Percentiles rank a stretch among this genome's conserved stretches.
Evolutionary conservation across 495 filamentous ascomycete species (phyloP).

Genomic region (Tetracladium setigerum): DNA sequence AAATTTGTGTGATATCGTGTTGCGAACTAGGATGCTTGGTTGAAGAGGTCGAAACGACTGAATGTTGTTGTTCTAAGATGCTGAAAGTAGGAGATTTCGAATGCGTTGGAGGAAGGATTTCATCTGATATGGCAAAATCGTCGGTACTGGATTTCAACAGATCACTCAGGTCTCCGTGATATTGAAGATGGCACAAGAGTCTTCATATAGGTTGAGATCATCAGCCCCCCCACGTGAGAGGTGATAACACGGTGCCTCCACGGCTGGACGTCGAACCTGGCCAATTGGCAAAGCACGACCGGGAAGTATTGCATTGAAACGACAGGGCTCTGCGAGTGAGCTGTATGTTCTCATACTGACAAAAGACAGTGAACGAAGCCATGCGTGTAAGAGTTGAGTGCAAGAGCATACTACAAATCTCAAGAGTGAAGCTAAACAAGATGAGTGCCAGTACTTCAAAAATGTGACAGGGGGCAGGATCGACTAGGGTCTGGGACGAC

Average conservation of each 20-base stretch:
- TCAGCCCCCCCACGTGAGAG: conserved; percentile 11
- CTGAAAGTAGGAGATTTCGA: too few relatives aligned
- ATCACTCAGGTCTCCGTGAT: neutral
- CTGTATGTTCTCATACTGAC: conserved; percentile 10
- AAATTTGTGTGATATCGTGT: conserved; percentile 11
- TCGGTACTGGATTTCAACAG: conserved; percentile 19
- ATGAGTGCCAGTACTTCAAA: conserved; percentile 15
- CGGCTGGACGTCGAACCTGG: conserved; percentile 5
- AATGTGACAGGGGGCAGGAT: conserved; percentile 12
- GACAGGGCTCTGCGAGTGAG: conserved; percentile 14
- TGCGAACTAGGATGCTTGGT: too few relatives aligned
- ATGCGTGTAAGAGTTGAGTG: conserved; percentile 15
- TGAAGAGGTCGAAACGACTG: too few relatives aligned
- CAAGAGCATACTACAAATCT: conserved; percentile 12
- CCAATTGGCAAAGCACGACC: conserved; percentile 13
- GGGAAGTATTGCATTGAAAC: conserved; percentile 16
- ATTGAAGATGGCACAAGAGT: conserved; percentile 9
- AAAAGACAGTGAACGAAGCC: conserved; percentile 5
- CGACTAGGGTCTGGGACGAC: conserved; percentile 18
- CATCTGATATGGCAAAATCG: conserved; percentile 7
- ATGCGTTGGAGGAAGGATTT: too few relatives aligned
- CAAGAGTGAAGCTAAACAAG: conserved; percentile 12
- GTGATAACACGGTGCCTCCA: conserved; percentile 14
- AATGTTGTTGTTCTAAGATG: too few relatives aligned
- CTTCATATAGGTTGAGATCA: conserved; percentile 20